Evolutionary conservation across 805 yeast genomes (phyloP), one percentile per base, ranked within the genome.

Genomic region (Ogataea paraovalis): DNA sequence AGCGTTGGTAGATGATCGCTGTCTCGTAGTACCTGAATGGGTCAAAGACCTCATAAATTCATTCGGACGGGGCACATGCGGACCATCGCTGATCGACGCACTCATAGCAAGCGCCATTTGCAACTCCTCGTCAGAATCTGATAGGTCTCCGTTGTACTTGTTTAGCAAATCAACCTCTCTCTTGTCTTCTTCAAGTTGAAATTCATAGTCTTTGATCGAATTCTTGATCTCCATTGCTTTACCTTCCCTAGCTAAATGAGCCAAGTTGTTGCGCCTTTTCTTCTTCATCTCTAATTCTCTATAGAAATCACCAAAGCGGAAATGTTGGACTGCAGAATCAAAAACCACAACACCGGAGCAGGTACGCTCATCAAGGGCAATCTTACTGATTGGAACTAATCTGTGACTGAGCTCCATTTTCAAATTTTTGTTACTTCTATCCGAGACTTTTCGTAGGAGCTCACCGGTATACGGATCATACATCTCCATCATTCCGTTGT

Each of bases 141-240:
- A 61, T 14, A 58, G 55, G 2, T 59, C 58, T 2, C 83, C 83
- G 55, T 78, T 78, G 56, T 69, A 78, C 59, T 71, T 76, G 32
- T 70, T 70, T 23, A 74, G 53, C 43, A 73, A 32, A 3, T 49
- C 48, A 14, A 46, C 37, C 7, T 53, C 58, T 10, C 51, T 49
- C 6, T 62, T 57, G 7, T 58, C 51, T 48, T 56, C 51, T 12
- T 64, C 64, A 43, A 63, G 57, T 21, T 57, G 58, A 23, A 43
- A 46, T 30, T 61, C 57, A 47, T 66, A 62, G 30, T 64, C 68
- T 3, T 57, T 53, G n/a, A 66, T 55, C 34, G 58, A 69, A 69
- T 28, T 65, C 66, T 51, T 65, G 54, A 55, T 65, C 61, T 49
- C 66, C 59, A 53, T 59, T 44, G 28, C 55, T 56, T 51, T 69